Evolutionary conservation across 495 filamentous ascomycete species (phyloP), one percentile per base, ranked within the genome.

Genomic region (Daldinia childiae): DNA sequence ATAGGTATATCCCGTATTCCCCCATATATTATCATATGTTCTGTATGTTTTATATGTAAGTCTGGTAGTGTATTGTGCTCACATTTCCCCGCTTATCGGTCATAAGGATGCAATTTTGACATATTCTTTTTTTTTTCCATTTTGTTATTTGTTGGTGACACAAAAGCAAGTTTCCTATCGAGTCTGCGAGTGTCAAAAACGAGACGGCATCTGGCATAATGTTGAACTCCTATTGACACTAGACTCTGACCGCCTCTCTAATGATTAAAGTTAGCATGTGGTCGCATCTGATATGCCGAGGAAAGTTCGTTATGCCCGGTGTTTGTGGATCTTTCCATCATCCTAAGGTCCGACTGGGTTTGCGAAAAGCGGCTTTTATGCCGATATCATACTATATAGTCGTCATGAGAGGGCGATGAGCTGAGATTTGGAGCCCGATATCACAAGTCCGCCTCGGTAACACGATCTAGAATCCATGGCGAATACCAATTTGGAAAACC

Each of bases 351-450:
- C 56, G 41, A 43, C 14, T 52, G 17, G 51, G 58, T 45, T 61
- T 61, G 59, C 69, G 69, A 72, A 72, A 72, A 43, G 59, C 69
- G 64, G 64, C 59, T 36, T 68, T 55, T 1, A 41, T 36, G 15
- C 65, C 65, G 58, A 68, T 38, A 34, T 21, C 14, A 60, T 21
- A 67, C 19, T 26, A 12, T 36, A 14, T 36, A 36, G 34, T 36
- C 34, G 21, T 48, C 9, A 48, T 41, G 57, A 59, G 29, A 34
- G 41, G 26, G 62, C 54, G 30, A 51, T 8, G 39, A 58, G 48
- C 19, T 43, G 36, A 43, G 38, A 19, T 19, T 11, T 38, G 43
- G 32, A 41, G 41, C 54, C 39, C 19, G 32, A 51, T 34, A 32
- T 12, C 48, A 24, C 34, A 36, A 45, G 15, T 21, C 19, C 38